Evolutionary conservation across 257 asterid species (phyloP), one percentile per base, ranked within the genome.

Genomic region (Nicotiana benthamiana): DNA sequence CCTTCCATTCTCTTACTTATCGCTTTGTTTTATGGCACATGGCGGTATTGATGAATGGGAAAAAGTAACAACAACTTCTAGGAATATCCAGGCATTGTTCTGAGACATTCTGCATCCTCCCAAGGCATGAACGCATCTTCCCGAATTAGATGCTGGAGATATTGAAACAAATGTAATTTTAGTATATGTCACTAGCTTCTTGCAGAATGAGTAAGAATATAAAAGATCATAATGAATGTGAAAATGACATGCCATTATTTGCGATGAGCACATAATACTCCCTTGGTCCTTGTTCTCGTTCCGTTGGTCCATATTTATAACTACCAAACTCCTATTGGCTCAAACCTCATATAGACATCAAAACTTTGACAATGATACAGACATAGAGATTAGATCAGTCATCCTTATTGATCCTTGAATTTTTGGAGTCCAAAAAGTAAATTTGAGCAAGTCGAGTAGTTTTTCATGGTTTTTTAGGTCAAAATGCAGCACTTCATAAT

Each of bases 111-210:
- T 36, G 52, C 16, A 75, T 82, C 87, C 57, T 9, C 20, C 87
- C 85, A 84, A 79, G 87, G 83, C 80, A 28, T 53, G 75, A 84
- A 84, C 20, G 87, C 80, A 61, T 76, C 85, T 53, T 72, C 75
- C 75, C 22, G 81, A 22, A 79, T 53, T 30, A 82, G 67, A 78
- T 74, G 62, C 87, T 82, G 85, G 18, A n/a, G 27, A 2, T 34
- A 81, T 28, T 61, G 28, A 40, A 52, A 59, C 40, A 24, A 84
- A 74, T 15, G 18, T 26, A 32, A 30, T 28, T 48, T 78, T 60
- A 80, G 46, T 57, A n/a, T 28, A 66, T 32, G 63, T 26, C 11
- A 46, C 51, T 27, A 43, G 40, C 40, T 72, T 72, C 22, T 51
- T 22, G 78, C 78, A 43, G 60, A 72, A 6, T 20, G 24, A 72